Evolutionary conservation across 83 land plant species (phyloP), one percentile per base, ranked within the genome.

Genomic region (Diphasiastrum complanatum): DNA sequence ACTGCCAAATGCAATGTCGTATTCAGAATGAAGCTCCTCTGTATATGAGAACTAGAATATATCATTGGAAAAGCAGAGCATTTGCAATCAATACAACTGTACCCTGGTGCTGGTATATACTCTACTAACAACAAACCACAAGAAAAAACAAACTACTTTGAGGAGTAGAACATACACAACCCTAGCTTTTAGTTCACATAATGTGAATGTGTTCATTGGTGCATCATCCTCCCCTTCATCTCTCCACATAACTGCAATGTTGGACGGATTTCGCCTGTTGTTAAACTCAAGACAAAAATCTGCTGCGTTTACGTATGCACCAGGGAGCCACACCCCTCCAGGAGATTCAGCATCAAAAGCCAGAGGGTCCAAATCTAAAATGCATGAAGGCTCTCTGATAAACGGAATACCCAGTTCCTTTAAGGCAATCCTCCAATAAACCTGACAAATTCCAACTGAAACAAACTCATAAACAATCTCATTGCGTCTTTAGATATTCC

Each of bases 271-370:
- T 60, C 74, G 79, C 33, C 71, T 66, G 45, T 25, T 18, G 58
- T 70, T 81, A 38, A 64, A 26, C 51, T 46, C 66, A 60, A 92
- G 65, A 69, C 98, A 83, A 70, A 75, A 75, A 50, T 68, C 73
- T 5, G 96, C 98, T 40, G 85, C 68, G 69, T 92, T 92, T 62
- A 87, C 6, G 63, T 38, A 47, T 50, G 95, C 91, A 34, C 91
- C 98, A 6, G 84, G 81, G 40, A 92, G 76, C 98, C 98, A 92
- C 63, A 76, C 67, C 10, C 98, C 98, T 24, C 95, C 98, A 11
- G 91, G 95, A 49, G 77, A 63, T 46, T 69, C 40, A 30, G 60
- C 48, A 32, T 57, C 54, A 18, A 72, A 68, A 25, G 45, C 59
- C n/a, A 57, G 37, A 26, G 53, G 34, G 47, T 63, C 61, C 20